Evolutionary conservation across 2,329 filamentous ascomycete species (phyloP).

Genomic region (Ascosphaera pollenicola): DNA sequence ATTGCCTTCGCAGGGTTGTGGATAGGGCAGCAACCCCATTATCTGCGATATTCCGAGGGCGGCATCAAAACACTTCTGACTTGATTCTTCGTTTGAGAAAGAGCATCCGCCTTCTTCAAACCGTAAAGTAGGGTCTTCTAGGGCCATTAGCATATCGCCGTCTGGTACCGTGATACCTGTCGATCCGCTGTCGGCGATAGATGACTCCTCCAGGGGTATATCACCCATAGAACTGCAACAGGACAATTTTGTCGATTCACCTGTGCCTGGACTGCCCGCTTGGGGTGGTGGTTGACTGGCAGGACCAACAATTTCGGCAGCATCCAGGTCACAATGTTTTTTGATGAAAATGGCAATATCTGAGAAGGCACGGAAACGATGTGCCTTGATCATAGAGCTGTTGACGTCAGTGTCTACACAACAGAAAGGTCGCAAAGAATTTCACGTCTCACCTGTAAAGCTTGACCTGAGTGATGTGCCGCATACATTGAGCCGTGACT

Average conservation of each 20-base stretch:
- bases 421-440: background rate
- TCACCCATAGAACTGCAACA: slow-evolving; percentile 12
- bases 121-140: too few relatives aligned
- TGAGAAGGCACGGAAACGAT: slow-evolving; percentile 24
- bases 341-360: slow-evolving; percentile 25
- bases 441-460: slow-evolving; percentile 15
- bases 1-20: too few relatives aligned
- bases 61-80: slow-evolving; percentile 19
- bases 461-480: slow-evolving; percentile 22
- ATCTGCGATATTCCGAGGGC: slow-evolving; percentile 19
- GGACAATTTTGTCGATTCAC: slow-evolving; percentile 7
- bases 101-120: slow-evolving; percentile 13
- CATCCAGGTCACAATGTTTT: slow-evolving; percentile 21
- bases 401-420: slow-evolving; percentile 2
- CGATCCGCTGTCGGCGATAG: too few relatives aligned
- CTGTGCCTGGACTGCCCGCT: background rate
- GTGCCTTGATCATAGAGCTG: slow-evolving; percentile 24
- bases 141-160: too few relatives aligned
- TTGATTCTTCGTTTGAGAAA: slow-evolving; percentile 20
- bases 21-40: slow-evolving; percentile 19
- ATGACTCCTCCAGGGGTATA: too few relatives aligned
- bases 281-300: slow-evolving; percentile 4
- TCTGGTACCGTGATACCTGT: too few relatives aligned
- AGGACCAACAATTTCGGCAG: slow-evolving; percentile 9
- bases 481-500: slow-evolving; percentile 18